These are phyloP conservation scores for Serendipita sp. DNA, from an alignment of 768 basidiomycete genomes.

Conservation along the genomic window DNA sequence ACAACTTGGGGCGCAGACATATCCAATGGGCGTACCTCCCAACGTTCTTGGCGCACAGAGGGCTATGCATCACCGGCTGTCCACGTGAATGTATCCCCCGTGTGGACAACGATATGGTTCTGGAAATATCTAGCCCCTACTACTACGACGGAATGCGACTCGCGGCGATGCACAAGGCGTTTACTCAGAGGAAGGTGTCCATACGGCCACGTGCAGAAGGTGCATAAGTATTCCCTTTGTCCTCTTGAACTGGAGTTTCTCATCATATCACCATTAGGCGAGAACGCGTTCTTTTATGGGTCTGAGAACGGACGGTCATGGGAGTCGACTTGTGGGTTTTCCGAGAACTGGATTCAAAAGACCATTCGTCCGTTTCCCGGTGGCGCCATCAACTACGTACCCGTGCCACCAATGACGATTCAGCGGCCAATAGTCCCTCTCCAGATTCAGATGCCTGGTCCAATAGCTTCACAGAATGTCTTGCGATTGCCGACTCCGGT, in stretches of 20 bases:
- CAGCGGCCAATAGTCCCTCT: too few relatives aligned
- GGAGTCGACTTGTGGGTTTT: not conserved
- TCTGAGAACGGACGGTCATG: not conserved
- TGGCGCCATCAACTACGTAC: too few relatives aligned
- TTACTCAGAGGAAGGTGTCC: not conserved
- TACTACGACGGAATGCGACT: not conserved
- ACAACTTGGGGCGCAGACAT: not conserved
- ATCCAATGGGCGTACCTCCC: slow-evolving; percentile 1
- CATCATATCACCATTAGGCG: not conserved
- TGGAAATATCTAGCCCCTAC: not conserved
- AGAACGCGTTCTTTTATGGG: not conserved
- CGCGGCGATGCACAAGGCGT: not conserved
- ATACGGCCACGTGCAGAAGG: not conserved
- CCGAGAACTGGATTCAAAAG: not conserved
- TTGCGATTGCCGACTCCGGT: too few relatives aligned
- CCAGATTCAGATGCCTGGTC: too few relatives aligned
- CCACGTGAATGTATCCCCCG: not conserved
- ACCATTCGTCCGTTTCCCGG: not conserved
- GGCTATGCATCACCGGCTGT: not conserved
- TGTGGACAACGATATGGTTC: not conserved
- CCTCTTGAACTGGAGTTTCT: too few relatives aligned
- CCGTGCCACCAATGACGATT: too few relatives aligned
- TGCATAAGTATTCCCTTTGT: not conserved
- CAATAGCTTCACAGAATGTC: too few relatives aligned
- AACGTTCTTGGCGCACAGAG: not conserved